Percentiles rank a stretch among this genome's conserved stretches.
Conservation (phyloP, 73 alveolate species). For the Effrenium voratum region DNA sequence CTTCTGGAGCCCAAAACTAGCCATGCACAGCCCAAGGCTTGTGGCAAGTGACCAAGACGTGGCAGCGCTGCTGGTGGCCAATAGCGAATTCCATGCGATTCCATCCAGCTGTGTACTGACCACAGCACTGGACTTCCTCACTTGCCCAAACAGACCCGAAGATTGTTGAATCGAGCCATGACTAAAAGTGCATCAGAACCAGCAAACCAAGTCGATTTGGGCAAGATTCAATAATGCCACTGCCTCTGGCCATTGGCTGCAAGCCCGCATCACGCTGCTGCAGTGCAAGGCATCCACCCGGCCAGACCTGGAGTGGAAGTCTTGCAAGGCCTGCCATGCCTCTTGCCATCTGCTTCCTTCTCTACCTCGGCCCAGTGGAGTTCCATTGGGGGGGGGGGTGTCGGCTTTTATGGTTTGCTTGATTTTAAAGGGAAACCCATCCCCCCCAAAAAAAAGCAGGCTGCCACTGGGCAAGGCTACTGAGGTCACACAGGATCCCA, state of each 20-base stretch:
- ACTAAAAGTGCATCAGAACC: too few species aligned
- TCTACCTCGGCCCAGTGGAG: background rate
- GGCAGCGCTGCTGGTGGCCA: background rate
- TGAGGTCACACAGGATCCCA: too few species aligned
- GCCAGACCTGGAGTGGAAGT: background rate
- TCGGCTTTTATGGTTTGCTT: too few species aligned
- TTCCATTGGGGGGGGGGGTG: too few species aligned
- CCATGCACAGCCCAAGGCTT: background rate
- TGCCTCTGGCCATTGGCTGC: background rate
- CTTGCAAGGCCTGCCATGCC: background rate
- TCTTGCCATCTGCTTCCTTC: background rate
- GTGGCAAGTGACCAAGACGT: background rate
- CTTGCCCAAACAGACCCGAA: too few species aligned
- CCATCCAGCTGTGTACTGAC: constrained; percentile 7
- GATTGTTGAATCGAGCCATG: too few species aligned
- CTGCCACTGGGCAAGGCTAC: too few species aligned
- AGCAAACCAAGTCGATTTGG: too few species aligned
- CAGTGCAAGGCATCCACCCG: constrained; percentile 16
- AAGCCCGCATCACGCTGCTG: constrained; percentile 24
- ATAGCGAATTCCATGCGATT: constrained; percentile 35
- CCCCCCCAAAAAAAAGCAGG: too few species aligned
- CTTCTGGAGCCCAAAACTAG: background rate
- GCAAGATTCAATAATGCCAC: background rate
- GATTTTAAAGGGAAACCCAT: too few species aligned
- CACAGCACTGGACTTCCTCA: too few species aligned